phyloP scores from a whole-genome alignment of 768 basidiomycete genomes.

The Filobasidium wieringae region DNA sequence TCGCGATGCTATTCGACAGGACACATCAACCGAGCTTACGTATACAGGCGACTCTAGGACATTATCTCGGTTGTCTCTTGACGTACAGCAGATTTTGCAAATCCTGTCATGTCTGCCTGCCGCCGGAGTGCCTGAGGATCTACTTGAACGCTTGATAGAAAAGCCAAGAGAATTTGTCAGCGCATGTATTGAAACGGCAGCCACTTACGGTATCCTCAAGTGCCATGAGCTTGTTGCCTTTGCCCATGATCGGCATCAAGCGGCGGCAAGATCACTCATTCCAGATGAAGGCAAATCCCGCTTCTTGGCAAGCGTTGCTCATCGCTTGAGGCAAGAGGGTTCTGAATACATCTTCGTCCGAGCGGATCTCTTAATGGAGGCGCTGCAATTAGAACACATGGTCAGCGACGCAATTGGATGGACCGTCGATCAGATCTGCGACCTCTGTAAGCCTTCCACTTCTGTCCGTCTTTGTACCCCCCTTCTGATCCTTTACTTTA shows the following conservation, averaged over 20 bases:
- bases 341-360: constrained; percentile 21
- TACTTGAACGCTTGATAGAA: constrained; percentile 12
- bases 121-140: constrained; percentile 14
- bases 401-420: too few relatives aligned
- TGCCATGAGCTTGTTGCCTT: constrained; percentile 11
- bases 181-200: constrained; percentile 3
- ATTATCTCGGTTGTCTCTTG: constrained; percentile 9
- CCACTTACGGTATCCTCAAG: constrained; percentile 8
- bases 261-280: constrained; percentile 7
- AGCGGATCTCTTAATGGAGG: constrained; percentile 20
- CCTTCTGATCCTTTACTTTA: not conserved
- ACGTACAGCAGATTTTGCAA: constrained; percentile 11
- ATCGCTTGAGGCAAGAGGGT: not conserved
- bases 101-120: constrained; percentile 20
- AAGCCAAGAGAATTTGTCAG: not conserved
- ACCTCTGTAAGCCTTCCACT: not conserved
- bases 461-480: not conserved
- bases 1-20: not conserved
- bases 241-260: constrained; percentile 23
- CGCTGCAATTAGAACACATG: not conserved
- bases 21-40: not conserved
- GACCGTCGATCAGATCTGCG: not conserved
- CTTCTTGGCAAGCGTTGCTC: not conserved
- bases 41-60: constrained; percentile 4
- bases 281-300: not conserved